phyloP scores from a whole-genome alignment of 1,139 yeast genomes.

The Suhomyces terraborum region DNA sequence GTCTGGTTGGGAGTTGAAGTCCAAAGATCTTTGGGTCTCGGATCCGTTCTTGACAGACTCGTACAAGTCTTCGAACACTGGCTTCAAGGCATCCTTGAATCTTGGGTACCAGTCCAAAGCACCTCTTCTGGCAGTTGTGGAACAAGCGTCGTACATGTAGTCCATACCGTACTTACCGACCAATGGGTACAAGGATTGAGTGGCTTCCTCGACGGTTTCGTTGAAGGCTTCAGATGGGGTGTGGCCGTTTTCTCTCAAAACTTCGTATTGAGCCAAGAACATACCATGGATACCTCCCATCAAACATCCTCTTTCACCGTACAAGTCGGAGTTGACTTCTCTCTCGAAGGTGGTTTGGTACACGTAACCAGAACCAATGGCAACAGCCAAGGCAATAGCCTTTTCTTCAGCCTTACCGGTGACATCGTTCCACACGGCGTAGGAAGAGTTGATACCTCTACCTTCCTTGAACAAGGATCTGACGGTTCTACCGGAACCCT shows the following conservation, averaged over 20 bases:
- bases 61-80: slow-evolving; percentile 95
- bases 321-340: slow-evolving; percentile 98
- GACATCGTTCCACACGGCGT: slow-evolving; percentile 99
- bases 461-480: slow-evolving; percentile 99
- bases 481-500: slow-evolving; percentile 99
- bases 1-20: slow-evolving; percentile 96
- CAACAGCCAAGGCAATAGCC: slow-evolving; percentile 98
- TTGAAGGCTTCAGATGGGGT: slow-evolving; percentile 99
- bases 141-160: slow-evolving; percentile 99
- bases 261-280: slow-evolving; percentile 99
- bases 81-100: slow-evolving; percentile 98
- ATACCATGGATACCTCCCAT: slow-evolving; percentile 99
- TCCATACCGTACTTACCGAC: slow-evolving; percentile 99
- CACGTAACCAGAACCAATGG: slow-evolving; percentile 99
- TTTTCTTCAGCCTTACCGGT: slow-evolving; percentile 99
- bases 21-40: slow-evolving; percentile 97
- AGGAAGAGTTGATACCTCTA: slow-evolving; percentile 99
- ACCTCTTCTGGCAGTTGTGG: slow-evolving; percentile 99
- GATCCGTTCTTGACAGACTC: slow-evolving; percentile 93
- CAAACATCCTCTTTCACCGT: slow-evolving; percentile 99
- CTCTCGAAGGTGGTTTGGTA: slow-evolving; percentile 99
- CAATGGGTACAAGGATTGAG: slow-evolving; percentile 98
- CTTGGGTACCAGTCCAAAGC: slow-evolving; percentile 99
- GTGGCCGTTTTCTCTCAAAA: slow-evolving; percentile 98
- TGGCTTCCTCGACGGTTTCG: slow-evolving; percentile 99